A percentile compares a stretch with the other conserved stretches of the same genome.
These are phyloP conservation scores for Fusarium globosum DNA, from an alignment of 2,329 filamentous ascomycete species.

Conservation along the genomic window DNA sequence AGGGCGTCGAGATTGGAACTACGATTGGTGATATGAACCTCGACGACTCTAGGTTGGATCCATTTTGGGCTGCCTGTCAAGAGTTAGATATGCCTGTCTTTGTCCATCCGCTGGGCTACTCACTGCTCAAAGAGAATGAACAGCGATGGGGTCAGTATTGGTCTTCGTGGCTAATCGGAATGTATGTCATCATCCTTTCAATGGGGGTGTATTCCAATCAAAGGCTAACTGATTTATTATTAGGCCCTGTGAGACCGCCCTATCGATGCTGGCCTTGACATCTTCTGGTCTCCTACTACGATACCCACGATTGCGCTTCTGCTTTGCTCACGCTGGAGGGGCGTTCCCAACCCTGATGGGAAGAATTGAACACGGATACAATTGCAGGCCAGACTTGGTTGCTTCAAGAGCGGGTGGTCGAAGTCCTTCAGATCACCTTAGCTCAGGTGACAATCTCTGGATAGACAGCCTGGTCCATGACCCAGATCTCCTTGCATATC, in stretches of 20 bases:
- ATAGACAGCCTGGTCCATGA: background rate
- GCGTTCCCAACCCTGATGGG: background rate
- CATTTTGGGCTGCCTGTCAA: background rate
- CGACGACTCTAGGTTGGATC: background rate
- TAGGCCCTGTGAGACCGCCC: background rate
- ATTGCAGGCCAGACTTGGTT: background rate
- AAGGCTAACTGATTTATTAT: fast-evolving
- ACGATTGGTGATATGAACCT: background rate
- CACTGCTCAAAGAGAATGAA: background rate
- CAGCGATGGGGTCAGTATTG: background rate
- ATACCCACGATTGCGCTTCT: background rate
- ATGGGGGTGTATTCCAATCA: too few species aligned
- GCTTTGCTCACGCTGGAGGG: background rate
- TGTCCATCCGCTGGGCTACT: background rate
- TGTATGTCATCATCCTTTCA: too few species aligned
- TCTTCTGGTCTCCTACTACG: background rate
- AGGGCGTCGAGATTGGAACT: background rate
- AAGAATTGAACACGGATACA: background rate
- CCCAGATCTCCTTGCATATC: background rate
- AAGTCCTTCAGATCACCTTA: background rate
- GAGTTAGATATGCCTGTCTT: background rate
- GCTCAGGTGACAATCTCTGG: background rate
- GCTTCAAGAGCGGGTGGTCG: background rate
- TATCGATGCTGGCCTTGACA: background rate
- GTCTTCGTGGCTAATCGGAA: background rate